A percentile compares a stretch with the other conserved stretches of the same genome.
Evolutionary conservation across 768 basidiomycete genomes (phyloP).

Genomic region (Agaricus blazei): DNA sequence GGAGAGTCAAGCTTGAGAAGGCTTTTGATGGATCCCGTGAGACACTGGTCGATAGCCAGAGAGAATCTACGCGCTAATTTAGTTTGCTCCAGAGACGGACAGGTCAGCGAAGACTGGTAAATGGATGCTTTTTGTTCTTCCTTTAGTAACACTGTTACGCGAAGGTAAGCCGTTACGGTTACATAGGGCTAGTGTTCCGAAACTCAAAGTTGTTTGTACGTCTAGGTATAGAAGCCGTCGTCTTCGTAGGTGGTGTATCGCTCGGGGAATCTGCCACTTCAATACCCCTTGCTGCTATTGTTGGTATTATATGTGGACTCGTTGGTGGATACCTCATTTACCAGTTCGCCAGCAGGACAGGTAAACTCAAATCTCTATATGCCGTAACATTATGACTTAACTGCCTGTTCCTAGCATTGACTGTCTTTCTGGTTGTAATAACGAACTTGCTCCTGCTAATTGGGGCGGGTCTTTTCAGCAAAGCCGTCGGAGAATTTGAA

Average conservation of each 20-base stretch:
- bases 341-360: slow-evolving; percentile 68
- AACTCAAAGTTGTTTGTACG: background rate
- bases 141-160: slow-evolving; percentile 86
- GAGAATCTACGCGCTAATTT: background rate
- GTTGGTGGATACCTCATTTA: slow-evolving; percentile 75
- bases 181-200: background rate
- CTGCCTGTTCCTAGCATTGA: slow-evolving; percentile 48
- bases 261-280: slow-evolving; percentile 76
- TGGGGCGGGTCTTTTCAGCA: slow-evolving; percentile 90
- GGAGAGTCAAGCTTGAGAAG: slow-evolving; percentile 81
- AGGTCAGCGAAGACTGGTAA: slow-evolving; percentile 51
- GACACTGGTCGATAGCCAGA: slow-evolving; percentile 12
- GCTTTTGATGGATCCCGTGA: slow-evolving; percentile 65
- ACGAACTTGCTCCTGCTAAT: slow-evolving; percentile 91
- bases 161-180: slow-evolving; percentile 50
- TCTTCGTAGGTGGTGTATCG: slow-evolving; percentile 93
- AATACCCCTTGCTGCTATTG: slow-evolving; percentile 88
- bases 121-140: slow-evolving; percentile 88
- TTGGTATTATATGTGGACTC: slow-evolving; percentile 76
- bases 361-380: slow-evolving; percentile 29
- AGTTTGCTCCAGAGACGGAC: slow-evolving; percentile 34
- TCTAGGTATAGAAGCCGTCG: slow-evolving; percentile 78
- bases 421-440: slow-evolving; percentile 86
- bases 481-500: slow-evolving; percentile 70
- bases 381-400: background rate